Percentiles rank a stretch among this genome's conserved stretches.
Conservation (phyloP, 495 filamentous ascomycete genomes). For the Xylaria venustula region DNA sequence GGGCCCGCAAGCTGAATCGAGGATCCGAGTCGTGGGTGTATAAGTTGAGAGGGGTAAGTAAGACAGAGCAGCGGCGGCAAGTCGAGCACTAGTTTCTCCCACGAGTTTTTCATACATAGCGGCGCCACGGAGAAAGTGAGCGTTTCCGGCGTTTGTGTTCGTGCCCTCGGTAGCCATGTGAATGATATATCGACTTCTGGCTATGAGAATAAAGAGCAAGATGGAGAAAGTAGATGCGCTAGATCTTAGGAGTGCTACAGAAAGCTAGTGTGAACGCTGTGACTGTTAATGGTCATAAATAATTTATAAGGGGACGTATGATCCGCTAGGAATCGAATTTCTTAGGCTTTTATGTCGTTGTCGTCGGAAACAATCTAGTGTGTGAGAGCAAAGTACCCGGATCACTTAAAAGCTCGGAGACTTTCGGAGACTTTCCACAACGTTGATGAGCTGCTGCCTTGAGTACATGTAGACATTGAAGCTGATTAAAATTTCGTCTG, state of each 20-base stretch:
- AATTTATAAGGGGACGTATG: too few relatives aligned
- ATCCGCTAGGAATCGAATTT: too few relatives aligned
- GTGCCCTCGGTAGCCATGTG: neutral
- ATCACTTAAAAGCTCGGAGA: neutral
- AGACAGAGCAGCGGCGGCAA: constrained; percentile 20
- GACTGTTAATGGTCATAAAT: too few relatives aligned
- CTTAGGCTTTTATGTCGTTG: neutral
- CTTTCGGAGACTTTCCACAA: neutral
- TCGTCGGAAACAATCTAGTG: neutral
- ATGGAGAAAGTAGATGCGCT: neutral
- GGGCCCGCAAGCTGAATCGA: constrained; percentile 22
- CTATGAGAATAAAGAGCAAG: too few relatives aligned
- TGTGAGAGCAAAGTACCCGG: neutral
- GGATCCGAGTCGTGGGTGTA: constrained; percentile 19
- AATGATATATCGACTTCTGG: neutral
- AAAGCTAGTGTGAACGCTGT: neutral
- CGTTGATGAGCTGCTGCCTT: neutral
- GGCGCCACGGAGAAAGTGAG: constrained; percentile 7
- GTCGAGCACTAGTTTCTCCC: constrained; percentile 14
- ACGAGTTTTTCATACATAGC: constrained; percentile 17
- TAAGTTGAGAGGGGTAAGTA: constrained; percentile 21
- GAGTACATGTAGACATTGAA: neutral
- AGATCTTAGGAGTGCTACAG: neutral
- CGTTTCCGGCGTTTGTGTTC: neutral
- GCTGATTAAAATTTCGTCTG: neutral